A percentile compares a stretch with the other conserved stretches of the same genome.
Evolutionary conservation across 2,329 filamentous ascomycete species (phyloP).

Genomic region (Monosporascus cannonballus): DNA sequence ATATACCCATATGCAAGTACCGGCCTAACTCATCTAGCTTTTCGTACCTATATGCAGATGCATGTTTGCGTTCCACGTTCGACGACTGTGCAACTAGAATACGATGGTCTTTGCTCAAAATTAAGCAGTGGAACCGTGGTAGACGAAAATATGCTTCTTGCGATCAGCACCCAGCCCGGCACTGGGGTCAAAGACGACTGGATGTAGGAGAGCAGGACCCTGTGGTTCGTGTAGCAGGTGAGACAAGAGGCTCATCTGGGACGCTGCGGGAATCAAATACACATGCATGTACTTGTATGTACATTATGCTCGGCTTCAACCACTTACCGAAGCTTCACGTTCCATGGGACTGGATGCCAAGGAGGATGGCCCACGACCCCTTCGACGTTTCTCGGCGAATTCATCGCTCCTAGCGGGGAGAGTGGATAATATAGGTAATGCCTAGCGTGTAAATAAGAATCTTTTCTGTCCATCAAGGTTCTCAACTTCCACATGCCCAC

Average conservation of each 20-base stretch:
- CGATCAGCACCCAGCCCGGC: neutral
- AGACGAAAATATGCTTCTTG: neutral
- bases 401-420: neutral
- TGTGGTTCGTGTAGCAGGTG: neutral
- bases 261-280: neutral
- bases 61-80: neutral
- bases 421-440: neutral
- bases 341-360: too few relatives aligned
- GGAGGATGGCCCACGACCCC: too few relatives aligned
- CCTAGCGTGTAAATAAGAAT: neutral
- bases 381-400: too few relatives aligned
- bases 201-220: neutral
- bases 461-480: conserved; percentile 5
- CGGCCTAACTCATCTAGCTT: too few relatives aligned
- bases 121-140: neutral
- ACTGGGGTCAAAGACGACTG: too few relatives aligned
- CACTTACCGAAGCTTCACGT: too few relatives aligned
- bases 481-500: conserved; percentile 4
- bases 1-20: too few relatives aligned
- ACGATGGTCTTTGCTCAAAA: neutral
- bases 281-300: neutral
- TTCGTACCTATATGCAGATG: neutral
- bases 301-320: too few relatives aligned
- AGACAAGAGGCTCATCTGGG: neutral
- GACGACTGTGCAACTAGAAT: neutral